Base-by-base conservation (phyloP, 2,329 filamentous ascomycete species). In the Colletotrichum camelliae region DNA sequence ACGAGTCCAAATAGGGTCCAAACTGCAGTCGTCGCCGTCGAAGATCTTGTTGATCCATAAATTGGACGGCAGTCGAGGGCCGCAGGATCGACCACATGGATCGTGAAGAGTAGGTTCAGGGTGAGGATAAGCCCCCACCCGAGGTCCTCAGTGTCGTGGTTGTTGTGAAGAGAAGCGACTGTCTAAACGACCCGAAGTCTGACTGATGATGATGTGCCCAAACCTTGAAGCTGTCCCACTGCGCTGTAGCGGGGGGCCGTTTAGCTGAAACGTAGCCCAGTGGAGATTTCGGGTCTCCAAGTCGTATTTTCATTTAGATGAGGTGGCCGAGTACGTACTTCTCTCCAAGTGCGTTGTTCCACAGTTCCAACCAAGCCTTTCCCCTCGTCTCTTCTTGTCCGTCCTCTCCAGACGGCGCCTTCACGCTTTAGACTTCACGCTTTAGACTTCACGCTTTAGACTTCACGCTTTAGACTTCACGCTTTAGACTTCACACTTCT, bases 181-280 rank as follows among this genome's bases (percentile, higher is more conserved):
- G 29, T 29, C 5, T 29, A 29, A 29, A 29, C 29, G 29, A 29
- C 29, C 5, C 29, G 29, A 29, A 29, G 29, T 29, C 29, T 29
- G 29, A 33, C 29, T 33, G n/a, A 31, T n/a, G 57, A 10, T 8
- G 9, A 33, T n/a, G 55, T 64, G 57, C 24, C 39, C 55, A 39
- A 24, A 24, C 31, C 24, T 35, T 12, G 18, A 64, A 35, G 73
- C 72, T 70, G 62, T 52, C 61, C 18, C 68, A 52, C 71, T 75
- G 75, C 75, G 77, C 68, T 70, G 65, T 33, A 70, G 77, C 58
- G 60, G 68, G 65, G 58, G 43, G 37, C 60, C 57, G 67, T 77
- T 58, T 77, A 77, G 67, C 65, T 77, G 77, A 77, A 77, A 77
- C 77, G 72, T 76, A 62, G 48, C 27, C 18, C 37, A 6, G 65